Evolutionary conservation across 768 basidiomycete genomes (phyloP).

Genomic region (Cystobasidium onofrii): DNA sequence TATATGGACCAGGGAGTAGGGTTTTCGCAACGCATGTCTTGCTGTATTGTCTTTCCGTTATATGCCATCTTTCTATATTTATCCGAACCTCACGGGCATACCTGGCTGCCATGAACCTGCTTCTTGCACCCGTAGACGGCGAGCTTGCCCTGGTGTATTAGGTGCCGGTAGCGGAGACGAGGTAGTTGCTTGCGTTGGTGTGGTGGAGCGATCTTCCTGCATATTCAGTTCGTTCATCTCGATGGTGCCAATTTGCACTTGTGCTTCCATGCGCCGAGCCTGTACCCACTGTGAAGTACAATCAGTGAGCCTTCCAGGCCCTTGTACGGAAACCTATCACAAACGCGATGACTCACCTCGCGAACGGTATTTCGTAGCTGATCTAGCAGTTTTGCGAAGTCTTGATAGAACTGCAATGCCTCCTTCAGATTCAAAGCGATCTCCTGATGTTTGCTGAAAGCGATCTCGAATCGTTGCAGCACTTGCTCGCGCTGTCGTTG

Average conservation of each 20-base stretch:
- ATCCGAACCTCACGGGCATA: constrained; percentile 4
- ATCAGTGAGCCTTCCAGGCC: constrained; percentile 36
- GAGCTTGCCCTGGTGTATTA: background rate
- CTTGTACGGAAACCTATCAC: no score
- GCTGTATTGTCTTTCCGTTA: no score
- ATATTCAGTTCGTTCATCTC: constrained; percentile 21
- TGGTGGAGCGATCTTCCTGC: background rate
- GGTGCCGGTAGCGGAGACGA: constrained; percentile 18
- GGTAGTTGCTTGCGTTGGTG: background rate
- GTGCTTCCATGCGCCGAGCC: constrained; percentile 63
- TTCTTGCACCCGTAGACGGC: background rate
- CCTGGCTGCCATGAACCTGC: constrained; percentile 1
- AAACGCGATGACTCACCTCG: constrained; percentile 25
- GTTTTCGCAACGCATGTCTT: no score
- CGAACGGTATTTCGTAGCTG: constrained; percentile 32
- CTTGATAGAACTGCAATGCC: constrained; percentile 71
- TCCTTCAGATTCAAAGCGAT: constrained; percentile 77
- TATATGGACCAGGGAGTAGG: no score
- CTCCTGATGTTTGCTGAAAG: constrained; percentile 80
- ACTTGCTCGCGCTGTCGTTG: constrained; percentile 73
- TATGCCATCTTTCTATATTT: no score
- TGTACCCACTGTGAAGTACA: constrained; percentile 57
- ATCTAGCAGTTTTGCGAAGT: constrained; percentile 60
- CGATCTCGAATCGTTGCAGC: constrained; percentile 70
- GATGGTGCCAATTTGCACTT: constrained; percentile 50